Conservation (phyloP, 768 basidiomycete species). For the Leccinum olivaceopallidum region DNA sequence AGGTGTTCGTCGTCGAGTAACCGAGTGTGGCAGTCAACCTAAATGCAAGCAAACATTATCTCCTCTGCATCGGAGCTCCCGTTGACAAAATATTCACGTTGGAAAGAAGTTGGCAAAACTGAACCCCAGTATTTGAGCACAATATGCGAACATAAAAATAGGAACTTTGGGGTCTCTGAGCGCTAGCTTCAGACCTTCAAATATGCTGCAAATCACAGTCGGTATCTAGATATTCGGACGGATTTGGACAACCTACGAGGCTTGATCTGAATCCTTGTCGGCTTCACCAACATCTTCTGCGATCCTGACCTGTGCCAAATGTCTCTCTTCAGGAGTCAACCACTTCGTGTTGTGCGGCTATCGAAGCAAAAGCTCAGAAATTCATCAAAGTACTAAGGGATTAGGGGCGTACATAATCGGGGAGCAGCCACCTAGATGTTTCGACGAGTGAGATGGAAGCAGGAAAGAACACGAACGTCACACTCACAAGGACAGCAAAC, state of each 20-base stretch:
- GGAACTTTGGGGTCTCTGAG: conserved; percentile 55
- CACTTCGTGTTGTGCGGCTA: conserved; percentile 66
- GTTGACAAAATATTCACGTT: conserved; percentile 33
- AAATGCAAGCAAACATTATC: background rate
- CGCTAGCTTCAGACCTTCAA: conserved; percentile 46
- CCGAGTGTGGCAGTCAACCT: conserved; percentile 65
- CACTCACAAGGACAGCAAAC: conserved; percentile 51
- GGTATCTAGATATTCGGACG: background rate
- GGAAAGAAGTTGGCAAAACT: conserved; percentile 66
- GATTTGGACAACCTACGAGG: conserved; percentile 47
- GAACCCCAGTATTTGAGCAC: conserved; percentile 53
- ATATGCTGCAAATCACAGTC: conserved; percentile 11
- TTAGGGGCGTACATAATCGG: conserved; percentile 51
- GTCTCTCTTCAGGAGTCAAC: conserved; percentile 49
- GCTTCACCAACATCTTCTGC: conserved; percentile 71
- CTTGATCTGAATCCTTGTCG: conserved; percentile 53
- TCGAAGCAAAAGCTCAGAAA: background rate
- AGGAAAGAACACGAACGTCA: too few species aligned
- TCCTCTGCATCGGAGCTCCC: background rate
- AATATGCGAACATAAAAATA: conserved; percentile 54
- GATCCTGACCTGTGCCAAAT: conserved; percentile 63
- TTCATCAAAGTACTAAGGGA: background rate
- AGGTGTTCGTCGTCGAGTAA: conserved; percentile 57
- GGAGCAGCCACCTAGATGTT: conserved; percentile 50
- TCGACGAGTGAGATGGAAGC: background rate